These are phyloP conservation scores for Brassica balearica DNA, from an alignment of 441 rosid genomes.

Conservation along the genomic window DNA sequence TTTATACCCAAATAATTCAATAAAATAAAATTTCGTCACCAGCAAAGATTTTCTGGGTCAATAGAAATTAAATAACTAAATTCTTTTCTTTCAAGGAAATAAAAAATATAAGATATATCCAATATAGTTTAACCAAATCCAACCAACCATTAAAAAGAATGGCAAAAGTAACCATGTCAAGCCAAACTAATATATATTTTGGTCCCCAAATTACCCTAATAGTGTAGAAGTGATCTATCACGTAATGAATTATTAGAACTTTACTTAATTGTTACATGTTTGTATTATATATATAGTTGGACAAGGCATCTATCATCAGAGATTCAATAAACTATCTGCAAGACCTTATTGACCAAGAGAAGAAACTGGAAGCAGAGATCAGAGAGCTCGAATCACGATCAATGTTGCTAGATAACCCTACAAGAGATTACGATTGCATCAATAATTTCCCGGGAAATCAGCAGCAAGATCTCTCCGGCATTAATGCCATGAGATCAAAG, in stretches of 20 bases:
- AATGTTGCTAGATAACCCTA: conserved; percentile 39
- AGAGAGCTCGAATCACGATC: conserved; percentile 59
- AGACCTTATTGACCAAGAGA: conserved; percentile 81
- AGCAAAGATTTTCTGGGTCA: conserved; percentile 26
- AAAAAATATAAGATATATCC: conserved; percentile 6
- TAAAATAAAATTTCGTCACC: conserved; percentile 15
- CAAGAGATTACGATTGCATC: conserved; percentile 39
- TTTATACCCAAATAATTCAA: not conserved
- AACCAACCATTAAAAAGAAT: conserved; percentile 27
- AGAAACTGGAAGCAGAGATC: conserved; percentile 68
- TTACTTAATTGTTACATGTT: not conserved
- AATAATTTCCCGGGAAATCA: conserved; percentile 48
- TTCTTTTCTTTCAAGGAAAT: not conserved
- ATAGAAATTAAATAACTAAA: conserved; percentile 11
- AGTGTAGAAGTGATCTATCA: not conserved
- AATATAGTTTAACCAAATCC: conserved; percentile 31
- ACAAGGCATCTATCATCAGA: conserved; percentile 90
- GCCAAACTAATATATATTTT: not conserved
- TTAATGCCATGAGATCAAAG: conserved; percentile 59
- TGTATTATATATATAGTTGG: conserved; percentile 60
- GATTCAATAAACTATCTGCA: conserved; percentile 88
- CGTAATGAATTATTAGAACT: not conserved
- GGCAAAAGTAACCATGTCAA: conserved; percentile 19
- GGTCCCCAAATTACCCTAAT: not conserved
- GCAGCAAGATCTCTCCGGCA: conserved; percentile 19